These are phyloP conservation scores for Schwanniomyces vanrijiae DNA, from an alignment of 805 yeast species.

Conservation along the genomic window DNA sequence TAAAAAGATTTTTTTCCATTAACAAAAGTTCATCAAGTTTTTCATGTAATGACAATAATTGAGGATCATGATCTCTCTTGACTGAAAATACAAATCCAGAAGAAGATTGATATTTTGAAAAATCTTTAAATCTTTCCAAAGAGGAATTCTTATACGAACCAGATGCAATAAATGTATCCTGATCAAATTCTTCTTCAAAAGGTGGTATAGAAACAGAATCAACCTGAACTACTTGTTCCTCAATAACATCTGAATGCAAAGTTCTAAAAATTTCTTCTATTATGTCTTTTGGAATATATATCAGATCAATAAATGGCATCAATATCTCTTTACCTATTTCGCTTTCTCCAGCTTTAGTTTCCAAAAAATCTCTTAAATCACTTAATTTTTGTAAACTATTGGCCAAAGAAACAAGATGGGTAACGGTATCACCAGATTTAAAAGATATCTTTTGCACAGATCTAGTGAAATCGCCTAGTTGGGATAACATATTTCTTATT, in stretches of 20 bases:
- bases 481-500: slow-evolving; percentile 37
- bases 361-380: slow-evolving; percentile 18
- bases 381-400: slow-evolving; percentile 28
- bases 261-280: slow-evolving; percentile 41
- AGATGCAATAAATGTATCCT: slow-evolving; percentile 2
- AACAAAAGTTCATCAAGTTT: slow-evolving; percentile 22
- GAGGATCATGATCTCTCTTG: slow-evolving; percentile 31
- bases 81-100: slow-evolving; percentile 26
- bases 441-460: slow-evolving; percentile 53
- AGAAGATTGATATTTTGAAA: slow-evolving; percentile 1
- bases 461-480: slow-evolving; percentile 58
- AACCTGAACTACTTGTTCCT: background rate
- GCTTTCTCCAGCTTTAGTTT: slow-evolving; percentile 12
- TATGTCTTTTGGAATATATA: slow-evolving; percentile 40
- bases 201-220: slow-evolving; percentile 5
- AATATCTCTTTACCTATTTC: slow-evolving; percentile 21
- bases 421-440: slow-evolving; percentile 31
- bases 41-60: slow-evolving; percentile 33
- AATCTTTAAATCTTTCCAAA: slow-evolving; percentile 22
- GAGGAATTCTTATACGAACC: slow-evolving; percentile 19
- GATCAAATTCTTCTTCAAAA: background rate
- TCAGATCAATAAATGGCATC: slow-evolving; percentile 18
- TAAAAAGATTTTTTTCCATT: slow-evolving; percentile 25
- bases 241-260: slow-evolving; percentile 20
- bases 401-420: slow-evolving; percentile 30